These are phyloP conservation scores for Aspergillus intermedius DNA, from an alignment of 2,329 filamentous ascomycete genomes.

Conservation along the genomic window DNA sequence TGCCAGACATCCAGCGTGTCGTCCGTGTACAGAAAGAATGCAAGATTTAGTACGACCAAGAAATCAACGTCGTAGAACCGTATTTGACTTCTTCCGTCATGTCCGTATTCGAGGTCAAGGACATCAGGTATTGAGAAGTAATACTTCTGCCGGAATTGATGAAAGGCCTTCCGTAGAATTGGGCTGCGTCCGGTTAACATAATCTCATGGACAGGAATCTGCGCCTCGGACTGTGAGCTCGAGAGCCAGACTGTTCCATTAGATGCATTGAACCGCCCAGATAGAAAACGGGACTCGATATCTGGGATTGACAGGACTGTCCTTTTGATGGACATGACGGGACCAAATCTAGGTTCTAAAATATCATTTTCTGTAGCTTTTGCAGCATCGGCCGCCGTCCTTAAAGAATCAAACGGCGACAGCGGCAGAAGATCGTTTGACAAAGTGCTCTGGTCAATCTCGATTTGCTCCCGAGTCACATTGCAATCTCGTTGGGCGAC, in stretches of 20 bases:
- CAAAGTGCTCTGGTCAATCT: conserved; percentile 59
- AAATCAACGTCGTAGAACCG: conserved; percentile 67
- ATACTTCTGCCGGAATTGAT: conserved; percentile 51
- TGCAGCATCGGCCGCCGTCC: conserved; percentile 36
- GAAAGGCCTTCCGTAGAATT: conserved; percentile 57
- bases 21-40: conserved; percentile 76
- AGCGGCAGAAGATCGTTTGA: conserved; percentile 69
- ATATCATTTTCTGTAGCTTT: conserved; percentile 35
- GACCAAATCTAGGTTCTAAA: conserved; percentile 7
- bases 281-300: conserved; percentile 36
- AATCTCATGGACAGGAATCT: conserved; percentile 77
- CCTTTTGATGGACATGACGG: conserved; percentile 29
- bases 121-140: conserved; percentile 55
- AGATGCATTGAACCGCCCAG: conserved; percentile 17
- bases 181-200: conserved; percentile 68
- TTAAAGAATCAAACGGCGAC: conserved; percentile 60
- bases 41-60: conserved; percentile 70
- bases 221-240: conserved; percentile 60
- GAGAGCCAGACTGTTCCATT: conserved; percentile 36
- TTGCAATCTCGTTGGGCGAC: conserved; percentile 79
- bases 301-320: conserved; percentile 40
- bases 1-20: conserved; percentile 80
- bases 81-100: conserved; percentile 51
- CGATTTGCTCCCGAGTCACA: conserved; percentile 66
- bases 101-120: conserved; percentile 50